Conservation (phyloP, 140 eudicot genomes). For the Erigeron philadelphicus region DNA sequence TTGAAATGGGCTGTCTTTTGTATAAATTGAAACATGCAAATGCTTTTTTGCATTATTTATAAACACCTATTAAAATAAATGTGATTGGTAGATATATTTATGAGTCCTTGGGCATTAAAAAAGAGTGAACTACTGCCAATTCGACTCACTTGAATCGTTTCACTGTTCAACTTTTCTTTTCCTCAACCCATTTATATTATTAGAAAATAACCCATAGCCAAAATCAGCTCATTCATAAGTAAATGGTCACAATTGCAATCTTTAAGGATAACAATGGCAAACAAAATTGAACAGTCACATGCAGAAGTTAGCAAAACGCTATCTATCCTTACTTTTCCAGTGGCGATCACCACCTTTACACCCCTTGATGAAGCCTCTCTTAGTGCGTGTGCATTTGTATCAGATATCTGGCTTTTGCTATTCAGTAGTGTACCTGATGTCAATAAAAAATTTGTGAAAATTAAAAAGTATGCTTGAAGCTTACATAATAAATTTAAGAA, state of each 20-base stretch:
- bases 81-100: background rate
- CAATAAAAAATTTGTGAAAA: constrained; percentile 23
- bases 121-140: too few species aligned
- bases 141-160: too few species aligned
- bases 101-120: too few species aligned
- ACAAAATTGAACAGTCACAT: background rate
- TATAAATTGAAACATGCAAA: background rate
- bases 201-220: constrained; percentile 6
- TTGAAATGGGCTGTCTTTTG: constrained; percentile 3
- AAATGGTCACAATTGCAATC: constrained; percentile 1
- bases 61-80: background rate
- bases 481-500: constrained; percentile 1
- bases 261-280: constrained; percentile 1
- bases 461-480: constrained; percentile 7
- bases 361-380: constrained; percentile 86
- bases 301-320: background rate
- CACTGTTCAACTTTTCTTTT: too few species aligned
- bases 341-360: constrained; percentile 78
- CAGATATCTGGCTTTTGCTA: constrained; percentile 72
- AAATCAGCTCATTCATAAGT: background rate
- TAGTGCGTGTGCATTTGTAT: constrained; percentile 65
- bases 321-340: constrained; percentile 76
- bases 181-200: background rate
- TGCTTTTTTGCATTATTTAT: background rate
- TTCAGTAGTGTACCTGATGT: constrained; percentile 77